Base-by-base conservation (phyloP, 1,139 yeast species). In the Candida pseudoviswanathii region DNA sequence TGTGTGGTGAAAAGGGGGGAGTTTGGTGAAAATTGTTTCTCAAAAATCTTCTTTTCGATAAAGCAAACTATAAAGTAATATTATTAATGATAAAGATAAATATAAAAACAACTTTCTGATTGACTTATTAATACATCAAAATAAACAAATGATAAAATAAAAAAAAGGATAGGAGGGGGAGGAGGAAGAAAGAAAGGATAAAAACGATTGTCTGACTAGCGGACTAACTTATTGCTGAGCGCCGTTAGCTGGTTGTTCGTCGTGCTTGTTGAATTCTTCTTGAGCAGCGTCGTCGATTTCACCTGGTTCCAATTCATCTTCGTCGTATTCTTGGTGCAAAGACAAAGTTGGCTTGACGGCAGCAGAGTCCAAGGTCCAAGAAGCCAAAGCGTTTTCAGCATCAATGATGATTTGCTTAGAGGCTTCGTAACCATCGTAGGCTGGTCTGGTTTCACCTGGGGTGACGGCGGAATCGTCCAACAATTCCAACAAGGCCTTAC, bases 381-480 rank as follows among this genome's bases (percentile, higher is more conserved):
- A 84, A 61, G 95, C 94, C 68, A 94, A 83, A 52, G 98, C 96
- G 62, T 86, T 88, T 79, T 94, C 99, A 61, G 96, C 96, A 71
- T 94, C 99, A 66, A 91, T 88, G 65, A 94, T 90, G 73, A 94
- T 91, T 80, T 94, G 98, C 81, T 92, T 92, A 53, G 97, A 89
- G 51, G 97, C 96, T 70, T 94, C 98, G 73, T 91, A 92, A 60
- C 99, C 98, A 67, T 94, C 98, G 73, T 94, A 94, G 54, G 96
- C 95, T 41, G 97, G 95, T 79, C 98, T 90, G 55, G 97, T 89
- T 80, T 94, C 99, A 78, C 99, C 99, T 58, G 99, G 99, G 58
- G 98, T 92, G 59, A 94, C 97, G 55, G 98, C 95, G 60, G 96
- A 78, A 72, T 92, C 98, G 70, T 94, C 98, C 68, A 94, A 82